These are phyloP conservation scores for Gymnopus androsaceus DNA, from an alignment of 1,284 basidiomycete genomes.

Conservation along the genomic window DNA sequence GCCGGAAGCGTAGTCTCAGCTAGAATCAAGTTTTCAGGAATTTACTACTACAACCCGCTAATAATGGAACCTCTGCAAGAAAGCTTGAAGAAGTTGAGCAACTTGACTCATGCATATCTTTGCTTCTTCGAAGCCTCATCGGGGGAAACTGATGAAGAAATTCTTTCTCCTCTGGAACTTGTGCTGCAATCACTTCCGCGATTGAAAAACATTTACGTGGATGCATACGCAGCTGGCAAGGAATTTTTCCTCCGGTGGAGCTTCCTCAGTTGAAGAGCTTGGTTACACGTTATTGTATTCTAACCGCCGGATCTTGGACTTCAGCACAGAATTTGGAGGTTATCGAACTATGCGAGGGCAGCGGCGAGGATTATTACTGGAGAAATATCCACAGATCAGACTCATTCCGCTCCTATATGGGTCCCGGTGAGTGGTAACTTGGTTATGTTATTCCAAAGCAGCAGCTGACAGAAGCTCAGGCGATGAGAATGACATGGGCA, in stretches of 20 bases:
- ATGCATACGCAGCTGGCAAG: background rate
- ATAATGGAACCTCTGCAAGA: background rate
- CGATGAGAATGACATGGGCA: too few relatives aligned
- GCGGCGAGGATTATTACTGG: conserved; percentile 19
- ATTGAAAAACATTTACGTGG: background rate
- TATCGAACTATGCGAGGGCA: background rate
- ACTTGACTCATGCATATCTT: background rate
- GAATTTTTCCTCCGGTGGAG: background rate
- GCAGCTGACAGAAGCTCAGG: too few relatives aligned
- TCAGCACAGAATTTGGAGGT: background rate
- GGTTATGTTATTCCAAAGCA: too few relatives aligned
- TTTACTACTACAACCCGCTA: background rate
- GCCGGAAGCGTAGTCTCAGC: background rate
- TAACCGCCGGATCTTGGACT: background rate
- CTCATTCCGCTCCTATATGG: too few relatives aligned
- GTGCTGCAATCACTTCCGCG: background rate
- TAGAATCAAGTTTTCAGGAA: background rate
- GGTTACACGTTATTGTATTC: background rate
- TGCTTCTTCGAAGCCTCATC: background rate
- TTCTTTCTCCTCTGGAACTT: background rate
- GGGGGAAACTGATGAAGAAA: too few relatives aligned
- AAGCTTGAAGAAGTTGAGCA: background rate
- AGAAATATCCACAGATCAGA: conserved; percentile 29
- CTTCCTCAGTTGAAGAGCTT: background rate
- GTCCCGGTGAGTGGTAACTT: too few relatives aligned